phyloP scores from a whole-genome alignment of 352 stramenopile species.

The Pythium insidiosum region DNA sequence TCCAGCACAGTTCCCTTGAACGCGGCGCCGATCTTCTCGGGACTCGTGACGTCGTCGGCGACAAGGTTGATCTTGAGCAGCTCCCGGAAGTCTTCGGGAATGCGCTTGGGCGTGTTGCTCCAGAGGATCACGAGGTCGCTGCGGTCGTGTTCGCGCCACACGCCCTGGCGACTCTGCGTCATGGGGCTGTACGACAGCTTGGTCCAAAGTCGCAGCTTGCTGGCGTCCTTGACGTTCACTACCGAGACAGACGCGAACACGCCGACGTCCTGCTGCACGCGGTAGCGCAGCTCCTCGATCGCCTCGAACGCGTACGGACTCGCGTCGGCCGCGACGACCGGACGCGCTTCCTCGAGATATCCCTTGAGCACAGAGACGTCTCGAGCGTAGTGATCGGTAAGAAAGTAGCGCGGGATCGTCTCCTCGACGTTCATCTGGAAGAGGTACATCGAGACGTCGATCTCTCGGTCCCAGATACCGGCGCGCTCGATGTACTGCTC shows the following conservation, averaged over 20 bases:
- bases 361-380: neutral
- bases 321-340: neutral
- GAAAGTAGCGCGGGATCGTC: constrained; percentile 1
- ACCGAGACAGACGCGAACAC: neutral
- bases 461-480: neutral
- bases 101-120: constrained; percentile 2
- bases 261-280: constrained; percentile 1
- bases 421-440: constrained; percentile 5
- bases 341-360: neutral
- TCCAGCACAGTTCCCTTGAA: neutral
- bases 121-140: neutral
- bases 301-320: neutral
- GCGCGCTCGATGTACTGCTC: constrained; percentile 2
- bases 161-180: neutral
- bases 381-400: constrained; percentile 4
- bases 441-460: constrained; percentile 2
- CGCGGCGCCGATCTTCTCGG: neutral
- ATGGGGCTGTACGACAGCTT: neutral
- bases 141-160: too few species aligned
- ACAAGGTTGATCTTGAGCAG: neutral
- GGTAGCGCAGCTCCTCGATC: constrained; percentile 3
- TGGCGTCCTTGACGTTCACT: neutral
- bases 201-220: neutral
- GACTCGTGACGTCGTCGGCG: neutral
- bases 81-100: neutral